Conservation (phyloP, 169 alveolate genomes). For the Miamiensis avidus region DNA sequence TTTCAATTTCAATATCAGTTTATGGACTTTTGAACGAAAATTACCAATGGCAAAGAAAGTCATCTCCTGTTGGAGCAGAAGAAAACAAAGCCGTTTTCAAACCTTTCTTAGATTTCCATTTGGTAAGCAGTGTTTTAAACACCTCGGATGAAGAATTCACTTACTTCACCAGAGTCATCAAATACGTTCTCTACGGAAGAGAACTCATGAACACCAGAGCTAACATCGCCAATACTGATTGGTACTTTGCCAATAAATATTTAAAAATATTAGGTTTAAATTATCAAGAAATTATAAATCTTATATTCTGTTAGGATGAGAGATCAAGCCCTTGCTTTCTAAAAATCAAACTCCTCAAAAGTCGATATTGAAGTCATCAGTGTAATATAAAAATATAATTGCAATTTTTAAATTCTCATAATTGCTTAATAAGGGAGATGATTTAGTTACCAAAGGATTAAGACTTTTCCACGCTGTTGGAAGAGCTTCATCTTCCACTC, state of each 20-base stretch:
- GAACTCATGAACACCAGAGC: not conserved
- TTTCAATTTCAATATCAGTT: too few species aligned
- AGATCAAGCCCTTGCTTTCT: not conserved
- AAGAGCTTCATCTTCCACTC: slow-evolving; percentile 23
- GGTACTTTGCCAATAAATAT: not conserved
- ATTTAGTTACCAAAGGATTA: slow-evolving; percentile 15
- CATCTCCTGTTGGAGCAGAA: not conserved
- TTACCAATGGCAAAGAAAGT: not conserved
- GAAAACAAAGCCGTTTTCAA: not conserved
- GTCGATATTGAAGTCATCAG: not conserved
- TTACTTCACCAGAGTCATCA: not conserved
- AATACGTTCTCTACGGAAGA: not conserved
- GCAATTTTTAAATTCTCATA: not conserved
- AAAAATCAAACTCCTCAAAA: not conserved
- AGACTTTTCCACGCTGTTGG: slow-evolving; percentile 32
- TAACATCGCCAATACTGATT: not conserved
- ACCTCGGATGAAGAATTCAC: not conserved
- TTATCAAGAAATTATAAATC: not conserved
- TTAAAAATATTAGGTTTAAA: not conserved
- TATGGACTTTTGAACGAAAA: not conserved
- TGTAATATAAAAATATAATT: not conserved
- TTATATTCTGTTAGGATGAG: not conserved
- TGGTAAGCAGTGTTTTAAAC: not conserved
- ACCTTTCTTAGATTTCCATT: not conserved
- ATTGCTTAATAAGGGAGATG: not conserved